phyloP scores from a whole-genome alignment of 106 monocot species.

The Dendrobium nobile region DNA sequence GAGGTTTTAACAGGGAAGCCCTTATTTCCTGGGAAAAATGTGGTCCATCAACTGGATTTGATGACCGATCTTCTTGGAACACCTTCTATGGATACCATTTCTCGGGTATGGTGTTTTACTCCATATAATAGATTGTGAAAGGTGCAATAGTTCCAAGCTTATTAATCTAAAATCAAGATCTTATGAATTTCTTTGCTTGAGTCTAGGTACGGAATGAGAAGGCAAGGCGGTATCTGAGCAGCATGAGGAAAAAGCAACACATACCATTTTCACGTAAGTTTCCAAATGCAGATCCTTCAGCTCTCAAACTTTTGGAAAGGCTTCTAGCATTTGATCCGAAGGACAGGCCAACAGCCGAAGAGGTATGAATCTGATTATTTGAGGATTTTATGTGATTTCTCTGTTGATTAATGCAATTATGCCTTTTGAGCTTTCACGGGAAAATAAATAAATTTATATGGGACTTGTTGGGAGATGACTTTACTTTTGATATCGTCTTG shows the following conservation, averaged over 20 bases:
- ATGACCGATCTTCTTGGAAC: constrained; percentile 87
- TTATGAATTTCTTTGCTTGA: background rate
- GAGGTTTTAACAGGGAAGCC: constrained; percentile 92
- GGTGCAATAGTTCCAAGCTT: constrained; percentile 4
- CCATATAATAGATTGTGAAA: background rate
- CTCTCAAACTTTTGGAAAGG: constrained; percentile 67
- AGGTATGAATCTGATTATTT: constrained; percentile 28
- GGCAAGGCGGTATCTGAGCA: constrained; percentile 71
- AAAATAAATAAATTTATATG: background rate
- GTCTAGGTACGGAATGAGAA: constrained; percentile 85
- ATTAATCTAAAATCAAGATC: background rate
- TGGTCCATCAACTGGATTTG: constrained; percentile 73
- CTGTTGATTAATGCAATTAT: background rate
- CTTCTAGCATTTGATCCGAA: constrained; percentile 92
- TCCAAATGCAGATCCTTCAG: constrained; percentile 81
- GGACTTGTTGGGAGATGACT: background rate
- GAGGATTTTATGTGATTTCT: background rate
- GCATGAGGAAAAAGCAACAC: constrained; percentile 74
- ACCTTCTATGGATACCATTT: constrained; percentile 78
- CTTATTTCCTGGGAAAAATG: constrained; percentile 95
- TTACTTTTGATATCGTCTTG: background rate
- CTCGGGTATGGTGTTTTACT: constrained; percentile 41
- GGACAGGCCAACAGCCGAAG: constrained; percentile 80
- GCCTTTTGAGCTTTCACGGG: background rate
- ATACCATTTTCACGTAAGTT: constrained; percentile 72